Evolutionary conservation across 106 monocot species (phyloP).

Genomic region (Allium cepa): DNA sequence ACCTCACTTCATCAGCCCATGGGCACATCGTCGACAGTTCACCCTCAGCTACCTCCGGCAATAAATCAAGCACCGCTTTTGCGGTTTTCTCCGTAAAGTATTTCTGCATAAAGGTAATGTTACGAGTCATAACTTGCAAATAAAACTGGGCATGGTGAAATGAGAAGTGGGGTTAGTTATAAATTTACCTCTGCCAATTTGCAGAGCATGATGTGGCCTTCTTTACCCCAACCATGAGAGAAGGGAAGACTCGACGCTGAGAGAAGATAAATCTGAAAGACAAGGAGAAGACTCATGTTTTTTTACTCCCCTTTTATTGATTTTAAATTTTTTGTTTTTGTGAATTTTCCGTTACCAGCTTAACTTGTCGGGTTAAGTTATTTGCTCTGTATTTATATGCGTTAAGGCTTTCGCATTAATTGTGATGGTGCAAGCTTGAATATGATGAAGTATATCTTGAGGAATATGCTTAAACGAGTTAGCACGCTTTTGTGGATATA

Average conservation of each 20-base stretch:
- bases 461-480: too few relatives aligned
- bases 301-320: neutral
- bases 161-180: neutral
- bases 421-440: too few relatives aligned
- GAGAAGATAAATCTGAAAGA: slow-evolving; percentile 10
- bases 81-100: slow-evolving; percentile 43
- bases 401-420: too few relatives aligned
- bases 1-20: slow-evolving; percentile 69
- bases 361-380: too few relatives aligned
- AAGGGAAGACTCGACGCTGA: slow-evolving; percentile 3
- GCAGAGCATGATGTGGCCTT: slow-evolving; percentile 75
- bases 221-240: slow-evolving; percentile 59
- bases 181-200: slow-evolving; percentile 63
- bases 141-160: neutral
- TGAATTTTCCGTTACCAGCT: neutral
- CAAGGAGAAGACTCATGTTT: slow-evolving; percentile 10
- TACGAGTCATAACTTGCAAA: neutral
- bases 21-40: slow-evolving; percentile 68
- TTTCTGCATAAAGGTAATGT: slow-evolving; percentile 16
- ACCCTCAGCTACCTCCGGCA: slow-evolving; percentile 52
- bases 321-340: neutral
- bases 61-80: slow-evolving; percentile 48
- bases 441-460: too few relatives aligned
- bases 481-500: too few relatives aligned
- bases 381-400: too few relatives aligned